Conservation (phyloP, 2,329 filamentous ascomycete species). For the Colletotrichum tropicicola region DNA sequence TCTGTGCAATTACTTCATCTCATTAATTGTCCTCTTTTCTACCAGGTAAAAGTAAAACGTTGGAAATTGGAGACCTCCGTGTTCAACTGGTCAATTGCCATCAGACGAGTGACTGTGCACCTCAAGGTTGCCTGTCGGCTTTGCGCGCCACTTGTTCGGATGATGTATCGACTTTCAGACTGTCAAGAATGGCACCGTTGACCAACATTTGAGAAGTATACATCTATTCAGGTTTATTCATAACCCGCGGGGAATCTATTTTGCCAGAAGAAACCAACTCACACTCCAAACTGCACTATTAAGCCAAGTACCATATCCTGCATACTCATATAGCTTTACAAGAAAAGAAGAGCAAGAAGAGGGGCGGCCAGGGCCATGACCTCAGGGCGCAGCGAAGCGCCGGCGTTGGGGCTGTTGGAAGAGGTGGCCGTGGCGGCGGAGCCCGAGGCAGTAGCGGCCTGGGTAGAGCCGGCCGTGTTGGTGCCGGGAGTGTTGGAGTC, state of each 20-base stretch:
- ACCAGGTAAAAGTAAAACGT: too few relatives aligned
- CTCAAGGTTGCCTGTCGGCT: too few relatives aligned
- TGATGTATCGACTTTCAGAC: too few relatives aligned
- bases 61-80: too few relatives aligned
- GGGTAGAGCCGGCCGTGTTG: constrained; percentile 42
- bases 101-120: too few relatives aligned
- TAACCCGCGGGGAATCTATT: constrained; percentile 27
- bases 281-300: constrained; percentile 18
- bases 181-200: too few relatives aligned
- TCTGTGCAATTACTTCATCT: too few relatives aligned
- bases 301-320: neutral
- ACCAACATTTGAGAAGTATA: neutral
- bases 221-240: constrained; percentile 21
- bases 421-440: constrained; percentile 12
- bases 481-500: constrained; percentile 56
- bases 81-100: too few relatives aligned
- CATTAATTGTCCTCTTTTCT: too few relatives aligned
- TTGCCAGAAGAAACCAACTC: constrained; percentile 24
- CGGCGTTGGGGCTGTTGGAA: constrained; percentile 40
- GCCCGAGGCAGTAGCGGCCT: constrained; percentile 2
- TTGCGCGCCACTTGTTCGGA: too few relatives aligned
- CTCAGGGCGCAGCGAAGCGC: constrained; percentile 21
- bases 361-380: constrained; percentile 20
- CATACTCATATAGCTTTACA: constrained; percentile 21
- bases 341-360: constrained; percentile 27